phyloP scores from a whole-genome alignment of 2,329 filamentous ascomycete species.

The Tolypocladium pustulatum region DNA sequence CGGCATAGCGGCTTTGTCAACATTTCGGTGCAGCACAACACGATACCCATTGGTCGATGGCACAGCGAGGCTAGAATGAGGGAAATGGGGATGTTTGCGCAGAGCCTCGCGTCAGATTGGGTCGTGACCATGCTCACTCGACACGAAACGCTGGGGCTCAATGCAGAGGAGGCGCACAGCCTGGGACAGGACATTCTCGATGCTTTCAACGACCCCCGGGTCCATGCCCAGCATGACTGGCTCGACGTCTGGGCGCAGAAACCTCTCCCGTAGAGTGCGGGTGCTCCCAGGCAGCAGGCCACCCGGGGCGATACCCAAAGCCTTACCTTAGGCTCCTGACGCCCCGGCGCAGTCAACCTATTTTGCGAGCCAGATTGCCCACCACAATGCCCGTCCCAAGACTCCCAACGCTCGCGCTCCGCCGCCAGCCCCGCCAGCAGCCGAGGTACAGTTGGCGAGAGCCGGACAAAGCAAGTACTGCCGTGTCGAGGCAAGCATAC shows the following conservation, averaged over 20 bases:
- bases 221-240: constrained; percentile 24
- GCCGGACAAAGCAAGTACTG: neutral
- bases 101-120: constrained; percentile 24
- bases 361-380: neutral
- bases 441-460: neutral
- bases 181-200: constrained; percentile 20
- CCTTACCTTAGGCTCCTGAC: neutral
- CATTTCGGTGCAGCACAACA: constrained; percentile 15
- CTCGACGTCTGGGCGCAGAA: constrained; percentile 28
- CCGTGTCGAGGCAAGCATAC: neutral
- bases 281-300: neutral
- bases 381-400: neutral
- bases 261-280: constrained; percentile 7
- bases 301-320: no score
- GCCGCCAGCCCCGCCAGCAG: neutral
- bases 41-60: constrained; percentile 27
- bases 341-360: neutral
- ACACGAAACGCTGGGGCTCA: constrained; percentile 20
- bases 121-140: constrained; percentile 21
- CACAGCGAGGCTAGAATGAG: constrained; percentile 20
- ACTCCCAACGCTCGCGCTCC: neutral
- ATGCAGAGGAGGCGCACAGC: constrained; percentile 20
- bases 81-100: constrained; percentile 27
- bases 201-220: constrained; percentile 18
- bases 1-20: constrained; percentile 23